Evolutionary conservation across 208 protist species (phyloP).

Genomic region (Wallacemonas sp.): DNA sequence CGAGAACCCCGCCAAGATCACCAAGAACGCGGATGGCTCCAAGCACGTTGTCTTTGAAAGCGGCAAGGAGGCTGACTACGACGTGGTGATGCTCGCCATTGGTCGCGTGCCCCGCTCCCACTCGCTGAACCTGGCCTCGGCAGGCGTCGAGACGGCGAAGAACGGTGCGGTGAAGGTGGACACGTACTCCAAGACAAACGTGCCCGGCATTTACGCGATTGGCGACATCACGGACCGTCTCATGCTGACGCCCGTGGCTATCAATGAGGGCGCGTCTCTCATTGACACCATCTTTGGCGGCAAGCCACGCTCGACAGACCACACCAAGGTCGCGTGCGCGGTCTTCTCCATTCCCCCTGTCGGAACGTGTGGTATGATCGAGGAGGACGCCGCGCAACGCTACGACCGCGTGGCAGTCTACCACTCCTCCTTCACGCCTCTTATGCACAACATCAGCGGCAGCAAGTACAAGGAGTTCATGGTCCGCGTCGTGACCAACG

Average conservation of each 20-base stretch:
- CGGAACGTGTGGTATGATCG: constrained; percentile 80
- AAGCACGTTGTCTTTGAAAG: constrained; percentile 80
- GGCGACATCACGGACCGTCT: constrained; percentile 95
- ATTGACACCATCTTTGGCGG: constrained; percentile 85
- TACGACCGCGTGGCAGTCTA: constrained; percentile 82
- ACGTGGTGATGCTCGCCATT: constrained; percentile 96
- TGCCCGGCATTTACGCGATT: constrained; percentile 97
- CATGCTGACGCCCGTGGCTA: constrained; percentile 92
- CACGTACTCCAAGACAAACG: constrained; percentile 93
- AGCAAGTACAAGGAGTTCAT: constrained; percentile 88
- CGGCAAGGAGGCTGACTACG: constrained; percentile 81
- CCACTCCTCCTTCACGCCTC: constrained; percentile 79
- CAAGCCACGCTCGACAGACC: constrained; percentile 69
- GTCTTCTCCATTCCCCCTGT: constrained; percentile 92
- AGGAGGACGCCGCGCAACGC: constrained; percentile 77
- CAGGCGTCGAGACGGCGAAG: constrained; percentile 85
- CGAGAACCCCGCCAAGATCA: constrained; percentile 79
- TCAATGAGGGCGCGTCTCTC: constrained; percentile 82
- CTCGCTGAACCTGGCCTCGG: constrained; percentile 89
- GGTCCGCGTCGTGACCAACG: constrained; percentile 82
- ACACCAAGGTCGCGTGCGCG: constrained; percentile 86
- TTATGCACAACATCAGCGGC: constrained; percentile 90
- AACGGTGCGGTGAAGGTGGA: constrained; percentile 92
- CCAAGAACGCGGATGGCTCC: constrained; percentile 61
- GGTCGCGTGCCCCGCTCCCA: constrained; percentile 94